phyloP scores from a whole-genome alignment of 2,329 filamentous ascomycete species.

The Thelonectria olida region DNA sequence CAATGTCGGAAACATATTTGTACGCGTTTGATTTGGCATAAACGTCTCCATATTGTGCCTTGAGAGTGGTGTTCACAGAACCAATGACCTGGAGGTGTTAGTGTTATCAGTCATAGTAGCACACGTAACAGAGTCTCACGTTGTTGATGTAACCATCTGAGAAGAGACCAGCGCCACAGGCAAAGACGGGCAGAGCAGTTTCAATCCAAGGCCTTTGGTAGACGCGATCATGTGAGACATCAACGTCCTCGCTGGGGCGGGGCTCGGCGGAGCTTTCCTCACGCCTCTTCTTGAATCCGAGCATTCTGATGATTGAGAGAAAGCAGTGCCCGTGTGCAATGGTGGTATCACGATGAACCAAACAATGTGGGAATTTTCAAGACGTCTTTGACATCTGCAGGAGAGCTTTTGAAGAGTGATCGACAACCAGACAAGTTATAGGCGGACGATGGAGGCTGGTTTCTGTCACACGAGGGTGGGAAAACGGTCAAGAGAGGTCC shows the following conservation, averaged over 20 bases:
- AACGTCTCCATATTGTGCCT: constrained; percentile 71
- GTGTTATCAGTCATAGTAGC: neutral
- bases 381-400: neutral
- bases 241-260: constrained; percentile 9
- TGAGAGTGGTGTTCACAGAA: constrained; percentile 82
- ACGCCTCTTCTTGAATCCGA: constrained; percentile 30
- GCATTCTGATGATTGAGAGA: constrained; percentile 17
- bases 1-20: constrained; percentile 81
- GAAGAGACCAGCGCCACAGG: constrained; percentile 89
- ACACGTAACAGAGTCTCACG: constrained; percentile 53
- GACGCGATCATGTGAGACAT: constrained; percentile 4
- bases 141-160: constrained; percentile 94
- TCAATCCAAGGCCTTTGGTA: constrained; percentile 29
- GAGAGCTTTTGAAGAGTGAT: neutral
- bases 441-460: neutral
- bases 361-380: neutral
- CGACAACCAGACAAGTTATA: constrained; percentile 19
- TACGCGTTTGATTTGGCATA: constrained; percentile 76
- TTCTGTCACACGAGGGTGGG: constrained; percentile 12
- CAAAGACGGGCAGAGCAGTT: constrained; percentile 73
- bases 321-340: neutral
- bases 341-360: neutral
- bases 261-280: constrained; percentile 21
- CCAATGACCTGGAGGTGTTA: constrained; percentile 74
- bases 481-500: constrained; percentile 2